Evolutionary conservation across 352 stramenopile genomes (phyloP).

Genomic region (Blastocystis sp.): DNA sequence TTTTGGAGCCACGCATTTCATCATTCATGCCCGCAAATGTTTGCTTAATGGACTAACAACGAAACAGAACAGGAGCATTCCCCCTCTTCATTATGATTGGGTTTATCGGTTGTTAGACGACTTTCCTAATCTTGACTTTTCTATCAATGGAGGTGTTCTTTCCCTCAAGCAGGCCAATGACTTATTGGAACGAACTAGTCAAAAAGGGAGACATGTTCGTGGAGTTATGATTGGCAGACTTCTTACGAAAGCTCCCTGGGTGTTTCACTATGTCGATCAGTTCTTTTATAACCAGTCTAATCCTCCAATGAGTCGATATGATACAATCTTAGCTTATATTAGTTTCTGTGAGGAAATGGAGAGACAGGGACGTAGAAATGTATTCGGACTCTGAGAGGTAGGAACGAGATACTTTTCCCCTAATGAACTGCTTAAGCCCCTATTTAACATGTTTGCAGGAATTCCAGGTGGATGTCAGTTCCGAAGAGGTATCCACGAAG

Average conservation of each 20-base stretch:
- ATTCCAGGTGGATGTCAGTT: background rate
- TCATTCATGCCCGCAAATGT: constrained; percentile 57
- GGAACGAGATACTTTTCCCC: background rate
- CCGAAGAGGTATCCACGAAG: background rate
- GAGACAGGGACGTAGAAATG: background rate
- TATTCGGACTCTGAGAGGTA: background rate
- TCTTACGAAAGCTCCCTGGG: constrained; percentile 7
- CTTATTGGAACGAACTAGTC: background rate
- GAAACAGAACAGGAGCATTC: constrained; percentile 29
- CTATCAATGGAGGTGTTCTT: constrained; percentile 18
- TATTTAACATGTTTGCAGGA: constrained; percentile 25
- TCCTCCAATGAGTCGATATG: background rate
- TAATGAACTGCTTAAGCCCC: constrained; percentile 17
- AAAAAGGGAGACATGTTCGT: constrained; percentile 1
- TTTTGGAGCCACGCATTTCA: background rate
- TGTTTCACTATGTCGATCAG: constrained; percentile 18
- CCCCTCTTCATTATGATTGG: constrained; percentile 35
- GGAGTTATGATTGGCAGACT: constrained; percentile 30
- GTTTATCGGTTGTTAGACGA: constrained; percentile 18
- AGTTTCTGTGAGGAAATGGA: constrained; percentile 30
- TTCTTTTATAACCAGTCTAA: constrained; percentile 4
- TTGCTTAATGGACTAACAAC: constrained; percentile 5
- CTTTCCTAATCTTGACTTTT: constrained; percentile 12
- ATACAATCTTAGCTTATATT: constrained; percentile 8
- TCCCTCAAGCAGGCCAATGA: background rate